Conservation (phyloP, 169 alveolate species). For the Plasmodium vinckei region DNA sequence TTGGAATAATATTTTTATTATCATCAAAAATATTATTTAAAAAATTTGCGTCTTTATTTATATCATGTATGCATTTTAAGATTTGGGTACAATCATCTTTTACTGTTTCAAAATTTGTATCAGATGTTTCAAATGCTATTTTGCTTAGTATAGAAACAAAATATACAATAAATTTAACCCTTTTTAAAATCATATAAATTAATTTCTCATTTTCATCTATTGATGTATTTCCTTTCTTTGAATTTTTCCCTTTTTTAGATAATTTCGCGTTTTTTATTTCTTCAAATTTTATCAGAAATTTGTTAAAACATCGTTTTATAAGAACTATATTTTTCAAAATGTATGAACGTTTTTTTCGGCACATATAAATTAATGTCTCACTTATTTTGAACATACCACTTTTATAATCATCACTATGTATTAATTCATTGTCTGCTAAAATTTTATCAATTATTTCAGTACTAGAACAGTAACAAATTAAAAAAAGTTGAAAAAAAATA, state of each 20-base stretch:
- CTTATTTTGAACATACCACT: slow-evolving; percentile 18
- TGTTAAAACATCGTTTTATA: slow-evolving; percentile 41
- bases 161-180: slow-evolving; percentile 38
- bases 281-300: slow-evolving; percentile 21
- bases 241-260: background rate
- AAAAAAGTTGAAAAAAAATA: slow-evolving; percentile 46
- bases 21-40: background rate
- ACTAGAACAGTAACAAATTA: slow-evolving; percentile 44
- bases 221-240: background rate
- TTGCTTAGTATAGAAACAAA: slow-evolving; percentile 20
- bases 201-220: background rate
- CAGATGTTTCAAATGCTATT: slow-evolving; percentile 24
- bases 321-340: slow-evolving; percentile 44
- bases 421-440: slow-evolving; percentile 11
- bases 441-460: slow-evolving; percentile 55
- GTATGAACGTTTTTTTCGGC: slow-evolving; percentile 36
- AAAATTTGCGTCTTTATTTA: slow-evolving; percentile 21
- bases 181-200: slow-evolving; percentile 2
- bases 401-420: slow-evolving; percentile 75
- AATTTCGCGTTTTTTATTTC: background rate
- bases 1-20: slow-evolving; percentile 1
- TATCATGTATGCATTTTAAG: slow-evolving; percentile 19
- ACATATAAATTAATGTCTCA: slow-evolving; percentile 28
- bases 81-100: slow-evolving; percentile 43
- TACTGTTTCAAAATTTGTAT: background rate